Evolutionary conservation across 495 filamentous ascomycete species (phyloP), one percentile per base, ranked within the genome.

Genomic region (Peziza echinospora): DNA sequence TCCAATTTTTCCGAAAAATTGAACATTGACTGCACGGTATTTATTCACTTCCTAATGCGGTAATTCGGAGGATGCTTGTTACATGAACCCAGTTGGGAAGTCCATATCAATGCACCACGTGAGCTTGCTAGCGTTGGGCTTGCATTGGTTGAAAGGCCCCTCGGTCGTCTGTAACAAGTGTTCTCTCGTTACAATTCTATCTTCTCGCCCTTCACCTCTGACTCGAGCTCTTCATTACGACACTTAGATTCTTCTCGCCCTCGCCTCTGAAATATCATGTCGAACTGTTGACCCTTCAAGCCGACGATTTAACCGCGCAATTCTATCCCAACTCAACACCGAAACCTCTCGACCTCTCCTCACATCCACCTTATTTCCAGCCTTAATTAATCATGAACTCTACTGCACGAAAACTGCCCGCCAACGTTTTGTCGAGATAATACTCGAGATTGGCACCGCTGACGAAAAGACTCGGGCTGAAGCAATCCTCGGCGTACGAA

Each of bases 171-270:
- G n/a, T n/a, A n/a, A n/a, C n/a, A n/a, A n/a, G n/a, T n/a, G n/a
- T n/a, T n/a, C n/a, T n/a, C n/a, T n/a, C n/a, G n/a, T n/a, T n/a
- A n/a, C n/a, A n/a, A n/a, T n/a, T n/a, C n/a, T n/a, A n/a, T n/a
- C n/a, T n/a, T n/a, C n/a, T n/a, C n/a, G n/a, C n/a, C n/a, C n/a
- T n/a, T n/a, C n/a, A n/a, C n/a, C n/a, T n/a, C n/a, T n/a, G n/a
- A n/a, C n/a, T n/a, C n/a, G n/a, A n/a, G 53, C 55, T 0, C 45
- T 63, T 11, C 65, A 68, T 50, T 59, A 66, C 23, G 64, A 68
- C 48, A 61, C 61, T 2, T 63, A 62, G 22, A 63, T 59, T 25
- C 56, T 68, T 5, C 50, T 65, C 0, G 55, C 65, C 3, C 53
- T 68, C 0, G 54, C 62, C 17, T 61, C 63, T 0, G 65, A 68